Evolutionary conservation across 2,329 filamentous ascomycete genomes (phyloP).

Genomic region (Scedosporium apiospermum): DNA sequence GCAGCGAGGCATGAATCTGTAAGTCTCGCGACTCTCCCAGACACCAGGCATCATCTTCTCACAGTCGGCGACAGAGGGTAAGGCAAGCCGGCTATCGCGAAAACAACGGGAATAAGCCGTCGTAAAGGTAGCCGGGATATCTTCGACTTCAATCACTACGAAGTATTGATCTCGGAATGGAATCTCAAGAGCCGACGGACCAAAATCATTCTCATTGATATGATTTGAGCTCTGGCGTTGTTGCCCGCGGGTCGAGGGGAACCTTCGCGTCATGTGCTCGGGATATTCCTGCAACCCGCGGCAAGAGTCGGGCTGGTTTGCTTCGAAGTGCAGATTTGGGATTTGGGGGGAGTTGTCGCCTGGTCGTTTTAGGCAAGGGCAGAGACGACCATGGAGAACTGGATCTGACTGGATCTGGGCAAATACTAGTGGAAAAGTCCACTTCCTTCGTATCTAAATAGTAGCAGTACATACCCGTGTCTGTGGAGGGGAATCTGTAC

Average conservation of each 20-base stretch:
- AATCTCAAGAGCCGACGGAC: too few species aligned
- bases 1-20: constrained; percentile 25
- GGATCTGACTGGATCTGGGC: not conserved
- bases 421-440: not conserved
- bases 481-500: not conserved
- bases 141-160: not conserved
- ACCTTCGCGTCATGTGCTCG: not conserved
- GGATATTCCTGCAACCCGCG: not conserved
- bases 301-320: not conserved
- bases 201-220: too few species aligned
- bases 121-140: not conserved
- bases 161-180: too few species aligned
- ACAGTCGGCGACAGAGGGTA: not conserved
- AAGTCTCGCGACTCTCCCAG: constrained; percentile 7
- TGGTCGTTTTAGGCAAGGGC: not conserved
- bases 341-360: not conserved
- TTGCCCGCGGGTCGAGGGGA: not conserved
- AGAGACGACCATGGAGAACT: not conserved
- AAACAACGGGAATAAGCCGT: not conserved
- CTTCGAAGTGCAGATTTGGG: not conserved
- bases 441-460: not conserved
- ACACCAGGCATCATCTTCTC: not conserved
- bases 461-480: not conserved
- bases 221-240: not conserved
- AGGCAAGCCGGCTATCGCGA: not conserved